Percentiles rank a stretch among this genome's conserved stretches.
phyloP scores from a whole-genome alignment of 108 stramenopile genomes.

The Skeletonema tropicum region DNA sequence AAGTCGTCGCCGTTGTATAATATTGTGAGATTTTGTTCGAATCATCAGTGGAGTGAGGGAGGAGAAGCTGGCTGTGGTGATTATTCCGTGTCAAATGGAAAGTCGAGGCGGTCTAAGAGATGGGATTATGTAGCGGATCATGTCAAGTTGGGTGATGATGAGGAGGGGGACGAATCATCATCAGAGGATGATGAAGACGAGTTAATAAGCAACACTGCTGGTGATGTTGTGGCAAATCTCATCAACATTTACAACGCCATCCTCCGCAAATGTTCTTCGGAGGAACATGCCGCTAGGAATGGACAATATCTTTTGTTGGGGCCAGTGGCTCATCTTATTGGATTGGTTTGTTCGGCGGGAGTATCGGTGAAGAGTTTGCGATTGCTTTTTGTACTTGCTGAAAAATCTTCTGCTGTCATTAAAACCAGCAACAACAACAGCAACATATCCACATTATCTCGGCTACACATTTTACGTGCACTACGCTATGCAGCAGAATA shows the following conservation, averaged over 20 bases:
- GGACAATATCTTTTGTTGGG: slow-evolving; percentile 43
- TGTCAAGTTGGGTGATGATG: slow-evolving; percentile 6
- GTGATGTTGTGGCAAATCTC: slow-evolving; percentile 19
- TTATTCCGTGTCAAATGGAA: background rate
- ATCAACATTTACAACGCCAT: slow-evolving; percentile 29
- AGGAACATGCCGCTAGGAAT: background rate
- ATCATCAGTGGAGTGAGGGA: slow-evolving; percentile 20
- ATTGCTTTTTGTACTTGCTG: slow-evolving; percentile 44
- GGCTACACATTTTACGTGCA: no score
- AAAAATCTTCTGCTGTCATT: slow-evolving; percentile 2
- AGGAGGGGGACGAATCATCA: background rate
- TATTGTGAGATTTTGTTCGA: slow-evolving; percentile 35
- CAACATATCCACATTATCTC: no score
- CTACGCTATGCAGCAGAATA: slow-evolving; percentile 61
- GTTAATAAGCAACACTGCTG: background rate
- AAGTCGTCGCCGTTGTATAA: slow-evolving; percentile 38
- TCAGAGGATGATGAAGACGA: slow-evolving; percentile 30
- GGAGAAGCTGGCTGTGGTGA: background rate
- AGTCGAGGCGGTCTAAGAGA: background rate
- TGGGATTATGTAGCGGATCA: slow-evolving; percentile 40
- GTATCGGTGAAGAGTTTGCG: slow-evolving; percentile 51
- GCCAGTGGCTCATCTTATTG: slow-evolving; percentile 64
- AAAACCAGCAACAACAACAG: background rate
- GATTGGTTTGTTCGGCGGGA: slow-evolving; percentile 56
- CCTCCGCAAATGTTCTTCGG: slow-evolving; percentile 18